These are phyloP conservation scores for Eucalyptus grandis DNA, from an alignment of 345 rosid species.

Conservation along the genomic window DNA sequence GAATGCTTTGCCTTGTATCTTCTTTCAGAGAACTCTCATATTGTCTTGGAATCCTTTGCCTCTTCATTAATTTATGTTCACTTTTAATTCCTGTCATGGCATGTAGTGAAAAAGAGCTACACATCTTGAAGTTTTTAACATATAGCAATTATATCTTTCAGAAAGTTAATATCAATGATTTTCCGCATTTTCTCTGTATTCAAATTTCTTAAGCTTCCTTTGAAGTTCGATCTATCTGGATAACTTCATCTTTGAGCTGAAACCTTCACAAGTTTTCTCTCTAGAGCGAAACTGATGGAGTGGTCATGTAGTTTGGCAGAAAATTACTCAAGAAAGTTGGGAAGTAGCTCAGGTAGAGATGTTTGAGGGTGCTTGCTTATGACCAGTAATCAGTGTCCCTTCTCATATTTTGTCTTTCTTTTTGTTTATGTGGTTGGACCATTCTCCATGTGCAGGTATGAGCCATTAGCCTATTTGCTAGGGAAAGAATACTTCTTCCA, in stretches of 20 bases:
- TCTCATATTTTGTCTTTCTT: neutral
- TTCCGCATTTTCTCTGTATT: neutral
- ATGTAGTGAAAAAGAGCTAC: neutral
- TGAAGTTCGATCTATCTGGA: neutral
- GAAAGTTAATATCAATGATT: neutral
- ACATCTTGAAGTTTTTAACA: neutral
- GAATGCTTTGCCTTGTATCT: neutral
- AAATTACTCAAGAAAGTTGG: neutral
- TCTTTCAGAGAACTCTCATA: neutral
- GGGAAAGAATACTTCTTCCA: constrained; percentile 89
- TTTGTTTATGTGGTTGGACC: neutral
- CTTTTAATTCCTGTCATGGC: neutral
- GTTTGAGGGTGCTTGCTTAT: neutral
- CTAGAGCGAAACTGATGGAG: neutral
- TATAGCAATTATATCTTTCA: neutral
- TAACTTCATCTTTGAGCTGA: neutral
- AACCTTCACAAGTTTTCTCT: neutral
- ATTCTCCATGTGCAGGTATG: constrained; percentile 50
- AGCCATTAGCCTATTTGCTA: constrained; percentile 61
- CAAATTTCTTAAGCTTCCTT: neutral
- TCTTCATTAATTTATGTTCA: neutral
- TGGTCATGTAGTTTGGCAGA: neutral
- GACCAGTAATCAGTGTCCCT: neutral
- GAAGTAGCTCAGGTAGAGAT: neutral
- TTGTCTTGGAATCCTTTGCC: neutral